phyloP scores from a whole-genome alignment of 768 basidiomycete genomes.

The Termitomyces sp. region DNA sequence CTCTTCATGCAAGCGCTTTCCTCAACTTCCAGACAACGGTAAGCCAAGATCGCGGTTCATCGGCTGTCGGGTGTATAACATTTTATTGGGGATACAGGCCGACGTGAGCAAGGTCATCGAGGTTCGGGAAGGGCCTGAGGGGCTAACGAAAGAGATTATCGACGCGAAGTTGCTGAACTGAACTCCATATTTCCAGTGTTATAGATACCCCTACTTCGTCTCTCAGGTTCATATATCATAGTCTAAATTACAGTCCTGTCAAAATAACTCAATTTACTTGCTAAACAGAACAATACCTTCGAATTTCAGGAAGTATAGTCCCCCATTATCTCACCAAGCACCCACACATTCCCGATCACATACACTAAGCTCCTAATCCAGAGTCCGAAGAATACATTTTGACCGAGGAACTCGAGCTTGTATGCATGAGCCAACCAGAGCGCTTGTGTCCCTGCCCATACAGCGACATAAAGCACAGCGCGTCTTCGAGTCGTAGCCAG shows the following conservation, averaged over 20 bases:
- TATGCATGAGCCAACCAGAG: conserved; percentile 93
- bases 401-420: conserved; percentile 81
- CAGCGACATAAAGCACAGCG: conserved; percentile 35
- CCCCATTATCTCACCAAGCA: conserved; percentile 63
- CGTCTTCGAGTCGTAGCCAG: conserved; percentile 48
- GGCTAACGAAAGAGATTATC: conserved; percentile 69
- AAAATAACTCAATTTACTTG: neutral
- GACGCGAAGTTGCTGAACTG: conserved; percentile 49
- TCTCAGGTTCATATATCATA: neutral
- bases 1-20: conserved; percentile 81
- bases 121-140: conserved; percentile 76
- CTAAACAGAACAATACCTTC: conserved; percentile 3
- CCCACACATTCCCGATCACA: conserved; percentile 75
- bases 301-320: conserved; percentile 9
- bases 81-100: conserved; percentile 40
- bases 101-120: conserved; percentile 81
- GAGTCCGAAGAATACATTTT: conserved; percentile 66
- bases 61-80: neutral
- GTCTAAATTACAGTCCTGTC: neutral
- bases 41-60: conserved; percentile 22
- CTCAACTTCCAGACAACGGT: conserved; percentile 79
- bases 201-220: conserved; percentile 4
- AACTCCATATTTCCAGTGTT: neutral
- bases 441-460: conserved; percentile 81
- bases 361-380: conserved; percentile 81